Conservation (phyloP, 352 stramenopile genomes). For the Phytopythium kandeliae region DNA sequence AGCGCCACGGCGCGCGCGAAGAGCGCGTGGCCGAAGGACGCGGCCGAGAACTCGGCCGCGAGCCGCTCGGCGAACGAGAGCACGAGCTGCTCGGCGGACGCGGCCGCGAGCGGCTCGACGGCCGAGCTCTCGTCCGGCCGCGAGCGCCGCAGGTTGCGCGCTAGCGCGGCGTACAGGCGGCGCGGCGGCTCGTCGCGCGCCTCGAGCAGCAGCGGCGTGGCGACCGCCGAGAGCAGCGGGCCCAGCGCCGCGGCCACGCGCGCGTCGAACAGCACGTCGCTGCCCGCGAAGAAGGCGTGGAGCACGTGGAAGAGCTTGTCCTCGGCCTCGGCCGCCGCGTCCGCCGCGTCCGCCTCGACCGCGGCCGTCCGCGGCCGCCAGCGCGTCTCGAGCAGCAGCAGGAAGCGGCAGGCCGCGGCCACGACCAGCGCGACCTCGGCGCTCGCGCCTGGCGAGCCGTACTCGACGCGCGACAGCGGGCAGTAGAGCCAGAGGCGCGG, state of each 20-base stretch:
- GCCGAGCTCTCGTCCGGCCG: conserved; percentile 21
- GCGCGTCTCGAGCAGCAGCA: conserved; percentile 46
- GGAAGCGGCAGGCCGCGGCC: conserved; percentile 56
- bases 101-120: conserved; percentile 14
- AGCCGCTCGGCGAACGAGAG: conserved; percentile 66
- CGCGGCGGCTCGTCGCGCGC: neutral
- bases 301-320: conserved; percentile 75
- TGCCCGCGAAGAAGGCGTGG: conserved; percentile 67
- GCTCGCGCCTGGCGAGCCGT: conserved; percentile 19
- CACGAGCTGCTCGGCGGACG: conserved; percentile 44
- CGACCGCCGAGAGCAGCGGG: conserved; percentile 44
- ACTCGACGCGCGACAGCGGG: conserved; percentile 65
- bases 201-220: conserved; percentile 19
- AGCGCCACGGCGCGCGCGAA: conserved; percentile 66
- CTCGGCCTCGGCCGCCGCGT: conserved; percentile 27
- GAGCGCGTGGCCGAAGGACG: conserved; percentile 57
- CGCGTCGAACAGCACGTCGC: conserved; percentile 66
- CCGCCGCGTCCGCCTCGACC: neutral
- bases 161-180: conserved; percentile 36
- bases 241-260: conserved; percentile 47
- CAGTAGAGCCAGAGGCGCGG: conserved; percentile 66
- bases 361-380: neutral
- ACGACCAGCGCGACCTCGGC: conserved; percentile 74
- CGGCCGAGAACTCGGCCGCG: conserved; percentile 57
- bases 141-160: conserved; percentile 44